phyloP scores from a whole-genome alignment of 1,284 basidiomycete species.

The Boletus albobrunnescens region DNA sequence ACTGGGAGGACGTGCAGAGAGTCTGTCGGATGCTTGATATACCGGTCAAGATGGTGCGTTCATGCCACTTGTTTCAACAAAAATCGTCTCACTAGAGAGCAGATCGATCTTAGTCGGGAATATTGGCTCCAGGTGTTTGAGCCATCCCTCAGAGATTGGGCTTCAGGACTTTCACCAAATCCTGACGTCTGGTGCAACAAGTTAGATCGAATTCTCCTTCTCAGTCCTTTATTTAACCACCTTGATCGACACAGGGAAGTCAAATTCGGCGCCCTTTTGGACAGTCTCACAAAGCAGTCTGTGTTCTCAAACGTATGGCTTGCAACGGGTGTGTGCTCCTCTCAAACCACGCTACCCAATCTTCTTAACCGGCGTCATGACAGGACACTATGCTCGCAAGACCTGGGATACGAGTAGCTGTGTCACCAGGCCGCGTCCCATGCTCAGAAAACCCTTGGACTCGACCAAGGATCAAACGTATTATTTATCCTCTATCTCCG shows the following conservation, averaged over 20 bases:
- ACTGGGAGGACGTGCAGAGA: constrained; percentile 86
- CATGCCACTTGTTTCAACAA: constrained; percentile 1
- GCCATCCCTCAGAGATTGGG: constrained; percentile 75
- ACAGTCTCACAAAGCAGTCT: constrained; percentile 46
- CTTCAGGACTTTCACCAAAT: constrained; percentile 80
- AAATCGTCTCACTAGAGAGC: constrained; percentile 7
- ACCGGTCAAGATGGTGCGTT: constrained; percentile 60
- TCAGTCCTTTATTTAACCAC: too few species aligned
- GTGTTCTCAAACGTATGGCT: constrained; percentile 50
- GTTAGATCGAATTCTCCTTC: constrained; percentile 34
- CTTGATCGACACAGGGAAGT: constrained; percentile 60
- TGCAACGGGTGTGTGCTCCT: constrained; percentile 64
- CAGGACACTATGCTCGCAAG: constrained; percentile 89
- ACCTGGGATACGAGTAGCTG: constrained; percentile 38
- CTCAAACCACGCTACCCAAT: not conserved
- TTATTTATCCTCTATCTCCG: constrained; percentile 79
- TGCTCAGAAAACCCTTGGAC: constrained; percentile 67
- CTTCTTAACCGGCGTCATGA: constrained; percentile 1
- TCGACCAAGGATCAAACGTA: constrained; percentile 88
- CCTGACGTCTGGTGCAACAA: constrained; percentile 93
- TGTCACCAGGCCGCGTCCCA: constrained; percentile 41
- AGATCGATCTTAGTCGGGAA: constrained; percentile 81
- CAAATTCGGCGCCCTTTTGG: constrained; percentile 87
- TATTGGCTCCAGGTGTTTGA: constrained; percentile 91
- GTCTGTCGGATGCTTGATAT: constrained; percentile 72